Percentiles rank a stretch among this genome's conserved stretches.
These are phyloP conservation scores for Jaminaea rosea DNA, from an alignment of 1,284 basidiomycete species.

Conservation along the genomic window DNA sequence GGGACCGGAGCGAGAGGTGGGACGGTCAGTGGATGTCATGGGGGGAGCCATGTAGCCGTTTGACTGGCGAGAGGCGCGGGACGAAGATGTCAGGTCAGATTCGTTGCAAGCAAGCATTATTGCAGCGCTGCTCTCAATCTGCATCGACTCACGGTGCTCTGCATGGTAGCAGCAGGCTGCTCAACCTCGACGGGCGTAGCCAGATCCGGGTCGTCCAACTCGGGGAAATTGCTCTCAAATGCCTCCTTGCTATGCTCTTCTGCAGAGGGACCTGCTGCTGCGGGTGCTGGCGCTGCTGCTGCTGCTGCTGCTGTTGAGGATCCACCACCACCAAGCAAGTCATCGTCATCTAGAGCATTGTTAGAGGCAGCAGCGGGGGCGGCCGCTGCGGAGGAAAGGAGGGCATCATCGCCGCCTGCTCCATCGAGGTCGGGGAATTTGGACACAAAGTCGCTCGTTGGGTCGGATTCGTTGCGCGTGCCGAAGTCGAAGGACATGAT, in stretches of 20 bases:
- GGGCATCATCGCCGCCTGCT: constrained; percentile 60
- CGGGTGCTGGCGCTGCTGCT: too few relatives aligned
- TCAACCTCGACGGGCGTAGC: constrained; percentile 52
- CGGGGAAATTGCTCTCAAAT: constrained; percentile 86
- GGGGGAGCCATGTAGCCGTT: constrained; percentile 49
- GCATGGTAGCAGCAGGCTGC: background rate
- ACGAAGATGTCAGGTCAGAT: background rate
- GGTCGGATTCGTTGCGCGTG: constrained; percentile 19
- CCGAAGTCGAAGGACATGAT: constrained; percentile 38
- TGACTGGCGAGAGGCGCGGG: constrained; percentile 13
- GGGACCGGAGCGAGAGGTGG: too few relatives aligned
- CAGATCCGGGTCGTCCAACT: constrained; percentile 55
- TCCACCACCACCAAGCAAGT: constrained; percentile 5
- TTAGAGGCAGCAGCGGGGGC: constrained; percentile 4
- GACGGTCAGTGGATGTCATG: too few relatives aligned
- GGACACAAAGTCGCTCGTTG: constrained; percentile 52
- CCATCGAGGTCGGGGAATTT: constrained; percentile 52
- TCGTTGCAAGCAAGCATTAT: background rate
- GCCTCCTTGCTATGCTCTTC: constrained; percentile 52
- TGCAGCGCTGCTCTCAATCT: background rate
- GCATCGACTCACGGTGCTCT: background rate
- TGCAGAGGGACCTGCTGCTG: too few relatives aligned
- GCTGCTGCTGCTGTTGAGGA: constrained; percentile 6
- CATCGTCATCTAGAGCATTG: constrained; percentile 8
- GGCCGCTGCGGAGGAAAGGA: constrained; percentile 48